phyloP scores from a whole-genome alignment of 495 filamentous ascomycete genomes.

The Penicillium verhagenii region DNA sequence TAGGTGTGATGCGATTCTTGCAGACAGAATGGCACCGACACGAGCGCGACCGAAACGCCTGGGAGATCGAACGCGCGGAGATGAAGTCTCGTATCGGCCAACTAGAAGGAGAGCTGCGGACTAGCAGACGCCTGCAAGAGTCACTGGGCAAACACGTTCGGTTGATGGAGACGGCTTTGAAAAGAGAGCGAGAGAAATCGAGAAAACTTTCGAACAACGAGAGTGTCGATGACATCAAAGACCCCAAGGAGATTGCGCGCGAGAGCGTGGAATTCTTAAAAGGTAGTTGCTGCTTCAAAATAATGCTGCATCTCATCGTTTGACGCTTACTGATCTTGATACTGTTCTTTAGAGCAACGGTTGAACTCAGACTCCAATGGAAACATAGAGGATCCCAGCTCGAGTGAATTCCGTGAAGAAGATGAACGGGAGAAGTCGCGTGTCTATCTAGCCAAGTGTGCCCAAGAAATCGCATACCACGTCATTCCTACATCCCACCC shows the following conservation, averaged over 20 bases:
- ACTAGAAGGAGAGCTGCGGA: constrained; percentile 83
- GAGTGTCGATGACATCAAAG: constrained; percentile 43
- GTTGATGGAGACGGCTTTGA: constrained; percentile 87
- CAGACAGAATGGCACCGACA: constrained; percentile 99
- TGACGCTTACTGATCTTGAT: background rate
- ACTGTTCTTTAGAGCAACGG: constrained; percentile 31
- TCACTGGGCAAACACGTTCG: constrained; percentile 83
- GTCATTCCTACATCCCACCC: constrained; percentile 51
- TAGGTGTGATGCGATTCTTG: constrained; percentile 98
- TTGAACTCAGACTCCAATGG: constrained; percentile 39
- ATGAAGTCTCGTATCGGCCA: constrained; percentile 99
- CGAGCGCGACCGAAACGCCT: constrained; percentile 95
- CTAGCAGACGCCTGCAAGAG: constrained; percentile 82
- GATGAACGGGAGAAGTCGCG: constrained; percentile 51
- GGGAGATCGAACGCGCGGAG: constrained; percentile 98
- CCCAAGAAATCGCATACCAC: constrained; percentile 55
- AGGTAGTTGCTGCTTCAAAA: constrained; percentile 22
- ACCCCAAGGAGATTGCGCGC: constrained; percentile 44
- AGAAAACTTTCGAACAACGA: constrained; percentile 48
- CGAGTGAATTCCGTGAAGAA: constrained; percentile 58
- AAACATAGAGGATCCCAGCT: constrained; percentile 32
- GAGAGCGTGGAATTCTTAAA: constrained; percentile 43
- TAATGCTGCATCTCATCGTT: background rate
- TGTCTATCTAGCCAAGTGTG: constrained; percentile 53
- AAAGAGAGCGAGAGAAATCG: constrained; percentile 62